These are phyloP conservation scores for Fusarium sp. DNA, from an alignment of 2,329 filamentous ascomycete species.

Conservation along the genomic window DNA sequence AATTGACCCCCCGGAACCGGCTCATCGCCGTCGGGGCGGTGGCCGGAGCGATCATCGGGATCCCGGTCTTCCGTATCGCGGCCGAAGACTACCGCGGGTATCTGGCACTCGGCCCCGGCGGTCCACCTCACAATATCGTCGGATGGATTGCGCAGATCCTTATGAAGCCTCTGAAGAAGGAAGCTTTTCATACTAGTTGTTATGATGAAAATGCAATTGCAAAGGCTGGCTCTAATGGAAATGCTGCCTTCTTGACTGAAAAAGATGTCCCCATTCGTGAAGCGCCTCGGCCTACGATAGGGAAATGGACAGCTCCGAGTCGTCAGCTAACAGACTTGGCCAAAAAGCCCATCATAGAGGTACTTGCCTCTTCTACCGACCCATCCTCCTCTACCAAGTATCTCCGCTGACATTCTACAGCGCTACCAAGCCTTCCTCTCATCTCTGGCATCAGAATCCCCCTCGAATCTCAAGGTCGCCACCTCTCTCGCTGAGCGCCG, in stretches of 20 bases:
- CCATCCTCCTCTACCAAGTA: rapidly evolving
- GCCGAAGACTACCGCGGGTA: constrained; percentile 30
- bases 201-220: constrained; percentile 7
- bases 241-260: constrained; percentile 26
- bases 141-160: constrained; percentile 35
- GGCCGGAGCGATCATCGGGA: constrained; percentile 3
- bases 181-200: constrained; percentile 24
- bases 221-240: constrained; percentile 24
- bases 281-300: constrained; percentile 25
- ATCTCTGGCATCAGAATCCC: constrained; percentile 26
- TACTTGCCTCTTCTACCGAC: not conserved
- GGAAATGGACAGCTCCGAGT: constrained; percentile 36
- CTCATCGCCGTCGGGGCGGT: constrained; percentile 13
- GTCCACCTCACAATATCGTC: constrained; percentile 25
- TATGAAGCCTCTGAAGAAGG: constrained; percentile 29
- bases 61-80: constrained; percentile 29
- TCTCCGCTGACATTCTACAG: constrained; percentile 7
- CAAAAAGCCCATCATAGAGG: constrained; percentile 8
- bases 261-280: constrained; percentile 27
- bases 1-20: not conserved
- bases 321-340: constrained; percentile 31
- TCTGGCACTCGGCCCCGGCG: constrained; percentile 32
- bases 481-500: constrained; percentile 27
- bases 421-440: constrained; percentile 32
- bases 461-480: constrained; percentile 33